These are phyloP conservation scores for Protea cynaroides DNA, from an alignment of 164 flowering plant species.

Conservation along the genomic window DNA sequence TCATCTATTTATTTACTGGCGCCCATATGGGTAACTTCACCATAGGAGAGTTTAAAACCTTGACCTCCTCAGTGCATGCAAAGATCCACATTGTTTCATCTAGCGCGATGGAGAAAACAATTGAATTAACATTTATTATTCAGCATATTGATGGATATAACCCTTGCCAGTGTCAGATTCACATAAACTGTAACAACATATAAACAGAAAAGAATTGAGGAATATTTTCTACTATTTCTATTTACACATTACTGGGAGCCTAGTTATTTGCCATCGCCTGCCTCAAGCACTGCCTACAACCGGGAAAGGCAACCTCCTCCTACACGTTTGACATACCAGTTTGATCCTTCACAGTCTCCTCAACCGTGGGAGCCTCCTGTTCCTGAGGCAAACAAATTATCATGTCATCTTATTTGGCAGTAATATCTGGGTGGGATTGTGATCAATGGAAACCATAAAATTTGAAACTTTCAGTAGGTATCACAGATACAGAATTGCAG, in stretches of 20 bases:
- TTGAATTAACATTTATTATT: background rate
- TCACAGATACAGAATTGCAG: too few species aligned
- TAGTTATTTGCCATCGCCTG: background rate
- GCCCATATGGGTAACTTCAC: too few species aligned
- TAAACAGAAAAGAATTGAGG: conserved; percentile 50
- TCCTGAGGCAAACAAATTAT: conserved; percentile 7
- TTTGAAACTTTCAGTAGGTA: too few species aligned
- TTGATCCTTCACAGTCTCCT: conserved; percentile 12
- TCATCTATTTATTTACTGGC: too few species aligned
- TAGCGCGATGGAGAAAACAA: too few species aligned
- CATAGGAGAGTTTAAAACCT: too few species aligned
- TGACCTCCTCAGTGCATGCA: too few species aligned
- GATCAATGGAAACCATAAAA: too few species aligned
- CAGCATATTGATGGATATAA: background rate
- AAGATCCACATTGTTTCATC: too few species aligned
- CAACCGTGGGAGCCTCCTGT: conserved; percentile 14
- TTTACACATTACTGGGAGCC: conserved; percentile 22
- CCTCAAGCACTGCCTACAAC: conserved; percentile 8
- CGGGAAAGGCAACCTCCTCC: conserved; percentile 12
- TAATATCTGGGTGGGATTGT: too few species aligned
- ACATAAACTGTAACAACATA: background rate
- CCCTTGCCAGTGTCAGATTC: background rate
- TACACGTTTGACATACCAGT: conserved; percentile 15
- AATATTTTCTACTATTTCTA: conserved; percentile 23
- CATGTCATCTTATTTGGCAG: background rate